Base-by-base conservation (phyloP, 2,329 filamentous ascomycete genomes). In the Pochonia chlamydosporia region DNA sequence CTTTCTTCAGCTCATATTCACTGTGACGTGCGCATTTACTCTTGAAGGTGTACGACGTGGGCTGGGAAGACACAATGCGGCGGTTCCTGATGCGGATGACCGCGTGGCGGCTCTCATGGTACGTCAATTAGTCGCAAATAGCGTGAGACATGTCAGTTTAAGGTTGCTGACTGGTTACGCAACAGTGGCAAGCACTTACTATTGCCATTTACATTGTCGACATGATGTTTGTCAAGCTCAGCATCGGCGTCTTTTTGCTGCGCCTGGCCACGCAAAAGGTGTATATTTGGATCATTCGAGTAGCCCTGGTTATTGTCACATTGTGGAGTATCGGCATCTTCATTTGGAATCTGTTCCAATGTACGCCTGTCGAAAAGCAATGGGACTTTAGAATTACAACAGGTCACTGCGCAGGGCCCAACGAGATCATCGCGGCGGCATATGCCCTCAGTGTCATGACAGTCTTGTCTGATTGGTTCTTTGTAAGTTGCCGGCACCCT, bases 151-250 rank as follows among this genome's bases (percentile, higher is more conserved):
- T 24, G 4, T 40, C 20, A 8, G 23, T n/a, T 18, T n/a, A 16
- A 9, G 18, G 26, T 31, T 25, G 24, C 49, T 45, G 36, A 50
- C 8, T n/a, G 18, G 24, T 30, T 9, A 7, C 26, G 6, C 3
- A 26, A 21, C 21, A 76, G 68, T 78, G 70, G 62, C 75, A 78
- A 64, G 71, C 75, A 21, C 54, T 78, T 25, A 72, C 73, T 10
- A 74, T 74, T 1, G 71, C 68, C 6, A 70, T 70, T 2, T 78
- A 78, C 47, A 62, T 79, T 39, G 52, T 71, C 9, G 68, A 76
- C 50, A 79, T 80, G 75, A 72, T 78, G 67, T 71, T 79, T 50
- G 71, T 78, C 60, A 80, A 80, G 60, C 60, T 79, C 43, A 76
- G 76, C 60, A 78, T 79, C 42, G 72, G 70, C 28, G 62, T 78